Evolutionary conservation across 2,329 filamentous ascomycete species (phyloP), one percentile per base, ranked within the genome.

Genomic region (Clonostachys sp.): DNA sequence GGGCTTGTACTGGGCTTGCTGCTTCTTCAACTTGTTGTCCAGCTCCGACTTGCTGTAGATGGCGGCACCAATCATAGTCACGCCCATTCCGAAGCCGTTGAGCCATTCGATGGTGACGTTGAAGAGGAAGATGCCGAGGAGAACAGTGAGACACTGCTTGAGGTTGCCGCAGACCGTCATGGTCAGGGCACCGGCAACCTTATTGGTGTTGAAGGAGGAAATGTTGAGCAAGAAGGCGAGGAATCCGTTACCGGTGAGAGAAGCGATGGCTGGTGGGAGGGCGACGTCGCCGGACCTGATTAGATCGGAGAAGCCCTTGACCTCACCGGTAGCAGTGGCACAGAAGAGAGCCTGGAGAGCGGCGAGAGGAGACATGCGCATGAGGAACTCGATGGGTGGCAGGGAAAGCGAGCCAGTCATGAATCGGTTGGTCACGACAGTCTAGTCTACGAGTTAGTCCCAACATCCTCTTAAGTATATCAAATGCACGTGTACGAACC

Each of bases 361-460:
- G 12, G 81, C 81, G 9, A 84, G 70, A 2, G 80, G 81, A 12
- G 78, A 81, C 77, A 84, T 80, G 60, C 79, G 74, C 56, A 80
- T 70, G n/a, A 84, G 72, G 16, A 83, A 72, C 57, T 85, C 81
- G 51, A 83, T 68, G 3, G 80, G 74, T 1, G 77, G 74, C 5
- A 84, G 72, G 17, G 74, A 71, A 30, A 84, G 70, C 5, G 73
- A 71, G 34, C 80, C 80, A 9, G 81, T 84, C 77, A 84, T 82
- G 56, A 84, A 74, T 56, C 78, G 75, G 64, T 84, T 84, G 35
- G 81, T 83, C 33, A 78, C 78, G 34, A 85, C 77, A 2, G 80
- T 84, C 71, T 74, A 46, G 9, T 30, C 4, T 2, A 30, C 24
- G 24, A 30, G 24, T 30, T 39, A 39, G 36, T 39, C 36, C 14